A percentile compares a stretch with the other conserved stretches of the same genome.
phyloP scores from a whole-genome alignment of 352 stramenopile species.

The Peronospora farinosa region DNA sequence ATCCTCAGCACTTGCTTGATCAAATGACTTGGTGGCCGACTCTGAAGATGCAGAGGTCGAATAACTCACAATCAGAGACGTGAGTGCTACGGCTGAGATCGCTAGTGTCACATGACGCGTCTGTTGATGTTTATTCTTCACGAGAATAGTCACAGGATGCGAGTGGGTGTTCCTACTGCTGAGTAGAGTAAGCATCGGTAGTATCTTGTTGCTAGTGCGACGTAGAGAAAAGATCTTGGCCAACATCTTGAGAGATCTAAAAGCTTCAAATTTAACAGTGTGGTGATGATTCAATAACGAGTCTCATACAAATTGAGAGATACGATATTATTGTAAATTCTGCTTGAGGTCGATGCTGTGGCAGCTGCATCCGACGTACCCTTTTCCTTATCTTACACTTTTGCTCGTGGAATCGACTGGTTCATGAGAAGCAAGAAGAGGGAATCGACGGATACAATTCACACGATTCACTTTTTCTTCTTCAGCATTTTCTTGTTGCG shows the following conservation, averaged over 20 bases:
- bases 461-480: conserved; percentile 51
- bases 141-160: conserved; percentile 21
- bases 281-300: neutral
- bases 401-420: conserved; percentile 2
- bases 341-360: too few species aligned
- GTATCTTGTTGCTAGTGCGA: conserved; percentile 20
- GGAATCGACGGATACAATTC: neutral
- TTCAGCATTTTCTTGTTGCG: conserved; percentile 80
- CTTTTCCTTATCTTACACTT: conserved; percentile 11
- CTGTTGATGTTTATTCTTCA: conserved; percentile 13
- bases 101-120: conserved; percentile 15
- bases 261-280: conserved; percentile 7
- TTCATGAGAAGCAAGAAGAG: neutral
- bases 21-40: conserved; percentile 21
- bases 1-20: conserved; percentile 47
- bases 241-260: conserved; percentile 9
- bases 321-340: too few species aligned
- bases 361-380: neutral
- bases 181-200: conserved; percentile 27
- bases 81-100: conserved; percentile 24
- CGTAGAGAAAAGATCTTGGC: conserved; percentile 15
- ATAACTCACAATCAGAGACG: conserved; percentile 23
- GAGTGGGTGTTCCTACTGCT: conserved; percentile 17
- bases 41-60: conserved; percentile 26
- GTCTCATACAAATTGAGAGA: too few species aligned